Evolutionary conservation across 1,284 basidiomycete genomes (phyloP), one percentile per base, ranked within the genome.

Genomic region (Peniophora sp.): DNA sequence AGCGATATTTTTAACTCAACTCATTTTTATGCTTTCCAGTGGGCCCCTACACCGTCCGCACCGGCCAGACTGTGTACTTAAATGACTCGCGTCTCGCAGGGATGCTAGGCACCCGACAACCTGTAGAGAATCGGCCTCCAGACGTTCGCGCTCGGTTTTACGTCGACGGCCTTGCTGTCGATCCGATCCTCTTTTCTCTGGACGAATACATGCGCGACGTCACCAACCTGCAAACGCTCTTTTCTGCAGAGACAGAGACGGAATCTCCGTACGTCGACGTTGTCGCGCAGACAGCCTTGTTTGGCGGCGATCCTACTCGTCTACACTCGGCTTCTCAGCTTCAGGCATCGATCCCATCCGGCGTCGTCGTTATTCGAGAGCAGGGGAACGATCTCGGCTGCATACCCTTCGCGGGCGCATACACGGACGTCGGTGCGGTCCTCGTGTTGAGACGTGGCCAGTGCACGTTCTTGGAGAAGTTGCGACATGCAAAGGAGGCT

Each of bases 401-500:
- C 59, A 47, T 53, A 3, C 70, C 78, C 6, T 89, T 82, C 63
- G 57, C 65, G 1, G 64, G 72, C 35, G 19, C 16, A 8, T 41
- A 41, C n/a, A 41, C 38, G 5, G 62, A 67, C 3, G 74, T 76
- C 49, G 72, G 73, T 27, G 74, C 81, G 1, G 59, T 89, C 24
- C 63, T 89, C 8, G 71, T 83, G 5, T 67, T 69, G 50, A 6
- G 38, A 8, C 76, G 91, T 45, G 92, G 92, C 16, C 77, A 74
- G 12, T 96, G 92, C 64, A 85, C 88, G 2, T 95, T 95, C 68
- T 62, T 90, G 17, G 78, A 89, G 59, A 96, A 95, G 68, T 72
- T 92, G 11, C 49, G 79, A 16, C 58, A 72, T 48, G 91, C 89
- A 3, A 73, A 75, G 38, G 65, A 69, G 14, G 84, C 81, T 1